phyloP scores from a whole-genome alignment of 441 rosid species.

The Erodium trifolium region DNA sequence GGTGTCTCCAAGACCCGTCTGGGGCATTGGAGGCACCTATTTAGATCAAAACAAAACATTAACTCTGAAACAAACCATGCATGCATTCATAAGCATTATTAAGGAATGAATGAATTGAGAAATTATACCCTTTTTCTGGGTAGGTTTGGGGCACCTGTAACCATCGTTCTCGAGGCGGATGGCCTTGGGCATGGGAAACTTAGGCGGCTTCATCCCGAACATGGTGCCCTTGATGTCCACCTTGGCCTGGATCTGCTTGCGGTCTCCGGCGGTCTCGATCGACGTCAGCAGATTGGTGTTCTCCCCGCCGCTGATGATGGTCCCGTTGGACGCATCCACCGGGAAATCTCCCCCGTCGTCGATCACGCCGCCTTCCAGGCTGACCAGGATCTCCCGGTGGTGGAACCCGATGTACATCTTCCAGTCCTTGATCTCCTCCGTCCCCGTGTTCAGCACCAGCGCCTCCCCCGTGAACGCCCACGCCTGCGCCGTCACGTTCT shows the following conservation, averaged over 20 bases:
- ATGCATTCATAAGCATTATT: too few species aligned
- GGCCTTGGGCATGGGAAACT: constrained; percentile 17
- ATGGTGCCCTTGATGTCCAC: constrained; percentile 13
- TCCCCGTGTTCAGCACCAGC: background rate
- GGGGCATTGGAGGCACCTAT: too few species aligned
- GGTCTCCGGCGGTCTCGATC: constrained; percentile 22
- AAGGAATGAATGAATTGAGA: too few species aligned
- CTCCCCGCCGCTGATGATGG: constrained; percentile 12
- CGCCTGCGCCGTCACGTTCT: constrained; percentile 7
- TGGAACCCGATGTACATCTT: constrained; percentile 22
- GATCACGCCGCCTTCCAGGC: constrained; percentile 12
- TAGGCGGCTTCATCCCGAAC: constrained; percentile 17
- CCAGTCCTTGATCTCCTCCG: background rate
- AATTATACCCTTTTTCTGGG: constrained; percentile 11
- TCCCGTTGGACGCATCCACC: constrained; percentile 17
- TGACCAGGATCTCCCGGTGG: constrained; percentile 19
- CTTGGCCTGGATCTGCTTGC: constrained; percentile 17
- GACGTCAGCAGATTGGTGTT: constrained; percentile 17
- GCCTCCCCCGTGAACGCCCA: constrained; percentile 7
- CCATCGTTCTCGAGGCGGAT: constrained; percentile 18
- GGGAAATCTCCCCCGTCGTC: constrained; percentile 11
- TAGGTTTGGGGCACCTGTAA: constrained; percentile 17
- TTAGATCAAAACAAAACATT: too few species aligned
- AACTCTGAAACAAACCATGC: too few species aligned
- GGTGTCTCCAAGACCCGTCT: too few species aligned